Conservation (phyloP, 2,329 filamentous ascomycete species). For the Neurospora crassa region DNA sequence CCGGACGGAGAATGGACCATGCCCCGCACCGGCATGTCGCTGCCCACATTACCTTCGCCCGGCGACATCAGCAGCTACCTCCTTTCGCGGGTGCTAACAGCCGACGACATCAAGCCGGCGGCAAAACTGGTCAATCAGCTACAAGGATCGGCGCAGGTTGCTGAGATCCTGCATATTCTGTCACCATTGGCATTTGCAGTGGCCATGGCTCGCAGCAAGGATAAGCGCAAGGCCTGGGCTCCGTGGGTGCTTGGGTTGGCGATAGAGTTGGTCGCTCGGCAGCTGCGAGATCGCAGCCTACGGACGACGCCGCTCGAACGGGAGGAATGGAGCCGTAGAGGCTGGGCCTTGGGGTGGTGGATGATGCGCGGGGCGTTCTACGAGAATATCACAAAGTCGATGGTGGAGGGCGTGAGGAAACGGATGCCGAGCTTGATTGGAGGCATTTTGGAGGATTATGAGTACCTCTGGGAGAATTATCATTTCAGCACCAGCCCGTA, state of each 20-base stretch:
- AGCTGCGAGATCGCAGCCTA: slow-evolving; percentile 65
- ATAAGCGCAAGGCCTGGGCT: slow-evolving; percentile 57
- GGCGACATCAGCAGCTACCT: slow-evolving; percentile 81
- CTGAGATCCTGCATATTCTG: slow-evolving; percentile 86
- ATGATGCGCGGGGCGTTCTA: slow-evolving; percentile 94
- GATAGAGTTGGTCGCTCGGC: slow-evolving; percentile 81
- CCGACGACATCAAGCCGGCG: slow-evolving; percentile 93
- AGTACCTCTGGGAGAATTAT: slow-evolving; percentile 97
- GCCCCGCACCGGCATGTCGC: slow-evolving; percentile 82
- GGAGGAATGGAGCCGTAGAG: slow-evolving; percentile 80
- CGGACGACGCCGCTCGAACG: slow-evolving; percentile 79
- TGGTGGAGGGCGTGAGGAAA: slow-evolving; percentile 64
- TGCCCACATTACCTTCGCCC: slow-evolving; percentile 73
- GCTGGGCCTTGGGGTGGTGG: slow-evolving; percentile 94
- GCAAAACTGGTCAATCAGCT: slow-evolving; percentile 76
- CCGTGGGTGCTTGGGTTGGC: slow-evolving; percentile 83
- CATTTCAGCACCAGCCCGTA: slow-evolving; percentile 62
- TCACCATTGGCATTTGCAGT: slow-evolving; percentile 80
- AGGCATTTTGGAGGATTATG: slow-evolving; percentile 87
- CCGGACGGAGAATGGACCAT: slow-evolving; percentile 61
- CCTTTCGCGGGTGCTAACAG: slow-evolving; percentile 79
- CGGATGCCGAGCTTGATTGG: slow-evolving; percentile 73
- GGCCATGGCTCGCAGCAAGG: slow-evolving; percentile 54
- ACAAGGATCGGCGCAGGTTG: slow-evolving; percentile 62
- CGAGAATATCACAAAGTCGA: slow-evolving; percentile 73